Evolutionary conservation across 1,284 basidiomycete species (phyloP), one percentile per base, ranked within the genome.

Genomic region (Irpex sp.): DNA sequence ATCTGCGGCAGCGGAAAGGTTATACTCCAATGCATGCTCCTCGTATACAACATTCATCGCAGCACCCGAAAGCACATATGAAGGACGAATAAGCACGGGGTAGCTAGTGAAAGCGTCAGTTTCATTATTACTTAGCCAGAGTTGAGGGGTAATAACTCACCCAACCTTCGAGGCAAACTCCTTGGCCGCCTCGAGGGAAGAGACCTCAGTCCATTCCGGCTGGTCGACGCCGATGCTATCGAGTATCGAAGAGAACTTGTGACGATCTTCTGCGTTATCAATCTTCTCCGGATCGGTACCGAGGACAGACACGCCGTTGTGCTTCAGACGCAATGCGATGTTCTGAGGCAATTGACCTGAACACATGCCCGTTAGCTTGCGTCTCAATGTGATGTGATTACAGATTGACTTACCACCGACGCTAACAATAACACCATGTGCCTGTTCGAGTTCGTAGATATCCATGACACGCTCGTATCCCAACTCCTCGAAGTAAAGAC

Each of bases 31-130:
- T 8, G 87, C 81, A 16, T 90, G 83, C 74, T 96, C 94, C 74
- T 97, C 94, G 76, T 91, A 93, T 39, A 99, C 95, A 58, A 99
- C 96, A 76, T 98, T 99, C 97, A 99, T 99, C 18, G 97, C 97
- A 42, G 97, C 96, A 64, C 97, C 97, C 9, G 96, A 99, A 45
- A 99, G 86, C 55, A 99, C 97, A 75, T 99, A 99, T 0, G 95
- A 97, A 7, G 96, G 96, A 58, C 95, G 92, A 69, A 98, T 94
- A 59, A 98, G 87, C 64, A 98, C 94, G 16, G 96, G 96, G 76
- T 97, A 97, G 60, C 92, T 93, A 57, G 61, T 51, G 48, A 66
- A 10, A 69, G 60, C 12, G 9, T 63, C 28, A 21, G 67, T 58
- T 66, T 61, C 74, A 60, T 47, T 23, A n/a, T 5, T 55, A 36